Evolutionary conservation across 2,329 filamentous ascomycete genomes (phyloP), one percentile per base, ranked within the genome.

Genomic region (Lachnellula arida): DNA sequence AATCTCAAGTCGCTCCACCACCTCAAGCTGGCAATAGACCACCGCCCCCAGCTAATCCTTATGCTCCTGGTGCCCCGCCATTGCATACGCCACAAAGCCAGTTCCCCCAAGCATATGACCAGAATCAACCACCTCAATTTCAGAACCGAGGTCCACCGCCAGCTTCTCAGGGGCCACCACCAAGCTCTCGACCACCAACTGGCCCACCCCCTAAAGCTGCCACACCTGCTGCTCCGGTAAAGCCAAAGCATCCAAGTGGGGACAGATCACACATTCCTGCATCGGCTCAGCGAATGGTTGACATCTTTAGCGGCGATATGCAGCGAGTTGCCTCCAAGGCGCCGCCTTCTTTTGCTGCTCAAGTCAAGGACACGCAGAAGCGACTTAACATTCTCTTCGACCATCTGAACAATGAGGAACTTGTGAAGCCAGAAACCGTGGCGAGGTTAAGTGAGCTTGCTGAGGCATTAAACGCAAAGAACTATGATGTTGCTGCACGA

Each of bases 361-460:
- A 97, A 71, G 91, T 99, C 19, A 89, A 91, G 66, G 94, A 97
- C 70, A 94, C 92, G 2, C 90, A 96, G 71, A 96, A 96, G 75
- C 86, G 94, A 28, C 80, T 99, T 57, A 89, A 89, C 66, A 86
- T 97, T 49, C 78, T 99, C n/a, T 97, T 97, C 71, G 93, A 99
- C 69, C 91, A 97, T 72, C 79, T 99, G 47, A 99, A 97, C 79
- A 97, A 97, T 63, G 88, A 92, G 68, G 92, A 97, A 68, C 78
- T 97, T 42, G 78, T 97, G 53, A 89, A 88, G 75, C 82, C 88
- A 1, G 86, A 89, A 67, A 97, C 88, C 0, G 81, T 92, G 49
- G 78, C 82, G 58, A 78, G 86, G 68, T 76, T 92, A 65, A 77
- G 78, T 8, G 76, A 84, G 65, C 74, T 91, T 32, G 81, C 88